A percentile compares a stretch with the other conserved stretches of the same genome.
These are phyloP conservation scores for Globisporangium cylindrosporum DNA, from an alignment of 352 stramenopile genomes.

Conservation along the genomic window DNA sequence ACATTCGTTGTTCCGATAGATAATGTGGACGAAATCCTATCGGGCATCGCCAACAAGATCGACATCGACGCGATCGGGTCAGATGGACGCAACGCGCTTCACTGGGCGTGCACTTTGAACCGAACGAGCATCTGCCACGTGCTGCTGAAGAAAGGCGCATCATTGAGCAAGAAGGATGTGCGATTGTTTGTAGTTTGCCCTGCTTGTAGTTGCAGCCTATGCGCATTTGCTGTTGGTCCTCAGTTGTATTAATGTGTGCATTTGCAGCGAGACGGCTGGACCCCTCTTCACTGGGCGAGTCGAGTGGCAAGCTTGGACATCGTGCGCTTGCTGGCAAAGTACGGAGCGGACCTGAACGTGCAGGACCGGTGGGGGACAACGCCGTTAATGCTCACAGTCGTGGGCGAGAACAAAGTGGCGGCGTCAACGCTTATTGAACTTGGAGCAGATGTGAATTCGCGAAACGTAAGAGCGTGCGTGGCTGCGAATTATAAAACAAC, in stretches of 20 bases:
- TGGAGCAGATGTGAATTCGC: slow-evolving; percentile 57
- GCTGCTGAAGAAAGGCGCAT: slow-evolving; percentile 79
- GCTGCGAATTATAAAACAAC: not conserved
- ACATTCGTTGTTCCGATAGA: slow-evolving; percentile 24
- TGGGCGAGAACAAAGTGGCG: slow-evolving; percentile 61
- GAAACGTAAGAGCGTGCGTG: slow-evolving; percentile 42
- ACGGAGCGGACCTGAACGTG: slow-evolving; percentile 69
- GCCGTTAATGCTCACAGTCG: slow-evolving; percentile 74
- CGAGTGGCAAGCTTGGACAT: slow-evolving; percentile 72
- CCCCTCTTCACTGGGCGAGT: slow-evolving; percentile 72
- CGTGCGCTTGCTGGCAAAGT: slow-evolving; percentile 73
- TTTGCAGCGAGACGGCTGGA: slow-evolving; percentile 68
- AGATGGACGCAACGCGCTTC: slow-evolving; percentile 73
- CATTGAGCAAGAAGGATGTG: slow-evolving; percentile 77
- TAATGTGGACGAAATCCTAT: slow-evolving; percentile 73
- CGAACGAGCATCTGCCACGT: slow-evolving; percentile 76
- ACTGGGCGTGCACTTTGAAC: slow-evolving; percentile 78
- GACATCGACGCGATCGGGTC: slow-evolving; percentile 74
- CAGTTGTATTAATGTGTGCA: not conserved
- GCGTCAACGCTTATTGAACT: slow-evolving; percentile 69
- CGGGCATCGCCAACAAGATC: slow-evolving; percentile 63
- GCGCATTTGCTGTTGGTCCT: not conserved
- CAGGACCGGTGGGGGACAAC: slow-evolving; percentile 77
- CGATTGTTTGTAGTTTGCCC: not conserved
- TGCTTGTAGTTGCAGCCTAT: not conserved